These are phyloP conservation scores for Picochlorum sp. DNA, from an alignment of 139 green algal species.

Conservation along the genomic window DNA sequence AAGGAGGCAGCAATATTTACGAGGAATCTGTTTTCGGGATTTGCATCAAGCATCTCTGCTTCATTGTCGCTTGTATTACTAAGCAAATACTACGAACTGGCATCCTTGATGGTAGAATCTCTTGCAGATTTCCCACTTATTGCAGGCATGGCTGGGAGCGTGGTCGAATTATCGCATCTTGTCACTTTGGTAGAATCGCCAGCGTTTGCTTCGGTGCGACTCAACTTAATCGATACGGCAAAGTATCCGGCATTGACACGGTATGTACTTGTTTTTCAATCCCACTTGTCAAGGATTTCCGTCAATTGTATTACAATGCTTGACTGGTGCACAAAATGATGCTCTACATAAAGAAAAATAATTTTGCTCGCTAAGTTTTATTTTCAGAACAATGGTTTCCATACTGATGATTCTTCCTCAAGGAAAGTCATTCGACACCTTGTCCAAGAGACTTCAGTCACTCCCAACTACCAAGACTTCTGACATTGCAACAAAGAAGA, in stretches of 20 bases:
- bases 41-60: conserved; percentile 64
- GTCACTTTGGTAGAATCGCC: conserved; percentile 87
- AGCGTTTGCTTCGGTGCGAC: conserved; percentile 79
- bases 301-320: too few species aligned
- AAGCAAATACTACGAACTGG: conserved; percentile 51
- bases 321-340: too few species aligned
- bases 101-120: conserved; percentile 35
- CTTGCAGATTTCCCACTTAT: conserved; percentile 23
- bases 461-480: background rate
- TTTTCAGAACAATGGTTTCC: conserved; percentile 67
- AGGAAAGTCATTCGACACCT: conserved; percentile 73
- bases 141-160: background rate
- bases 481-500: too few species aligned
- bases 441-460: conserved; percentile 51
- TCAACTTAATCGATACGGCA: conserved; percentile 77
- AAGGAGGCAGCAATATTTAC: conserved; percentile 50
- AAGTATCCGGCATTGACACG: conserved; percentile 56
- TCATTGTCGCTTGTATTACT: conserved; percentile 79
- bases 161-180: conserved; percentile 66
- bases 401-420: conserved; percentile 95
- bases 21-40: conserved; percentile 64
- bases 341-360: too few species aligned
- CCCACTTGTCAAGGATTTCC: too few species aligned
- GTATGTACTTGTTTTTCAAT: too few species aligned
- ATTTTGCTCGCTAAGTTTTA: too few species aligned